Percentiles rank a stretch among this genome's conserved stretches.
phyloP scores from a whole-genome alignment of 495 filamentous ascomycete genomes.

The Oidiodendron maius region DNA sequence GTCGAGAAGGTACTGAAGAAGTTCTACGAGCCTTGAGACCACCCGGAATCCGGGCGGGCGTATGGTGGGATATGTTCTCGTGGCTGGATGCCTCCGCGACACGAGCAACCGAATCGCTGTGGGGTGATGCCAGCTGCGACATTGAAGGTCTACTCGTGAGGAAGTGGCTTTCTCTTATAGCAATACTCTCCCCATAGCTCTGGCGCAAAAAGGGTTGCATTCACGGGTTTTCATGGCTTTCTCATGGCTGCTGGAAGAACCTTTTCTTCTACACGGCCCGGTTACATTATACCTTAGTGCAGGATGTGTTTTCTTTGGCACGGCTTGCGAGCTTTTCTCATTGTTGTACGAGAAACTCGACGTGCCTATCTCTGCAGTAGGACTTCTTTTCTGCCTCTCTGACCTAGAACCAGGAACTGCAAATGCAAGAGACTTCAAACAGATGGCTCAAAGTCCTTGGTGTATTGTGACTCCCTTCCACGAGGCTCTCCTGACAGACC shows the following conservation, averaged over 20 bases:
- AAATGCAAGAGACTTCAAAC: background rate
- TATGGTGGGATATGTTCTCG: constrained; percentile 16
- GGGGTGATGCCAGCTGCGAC: constrained; percentile 17
- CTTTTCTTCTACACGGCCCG: background rate
- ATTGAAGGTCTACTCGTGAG: constrained; percentile 17
- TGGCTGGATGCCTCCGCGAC: constrained; percentile 8
- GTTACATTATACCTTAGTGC: constrained; percentile 1
- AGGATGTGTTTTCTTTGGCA: constrained; percentile 11
- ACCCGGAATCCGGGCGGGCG: background rate
- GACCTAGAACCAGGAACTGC: background rate
- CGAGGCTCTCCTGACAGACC: too few relatives aligned
- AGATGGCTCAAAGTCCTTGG: too few relatives aligned
- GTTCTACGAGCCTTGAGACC: constrained; percentile 42
- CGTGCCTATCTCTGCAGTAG: too few relatives aligned
- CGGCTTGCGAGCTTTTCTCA: constrained; percentile 2
- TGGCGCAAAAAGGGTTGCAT: constrained; percentile 14
- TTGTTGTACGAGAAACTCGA: constrained; percentile 4
- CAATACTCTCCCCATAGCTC: constrained; percentile 18
- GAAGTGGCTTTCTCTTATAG: constrained; percentile 17
- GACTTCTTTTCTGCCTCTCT: background rate
- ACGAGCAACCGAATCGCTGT: constrained; percentile 15
- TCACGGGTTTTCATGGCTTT: background rate
- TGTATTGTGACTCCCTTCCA: background rate
- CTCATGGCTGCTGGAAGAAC: background rate
- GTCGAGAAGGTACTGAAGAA: constrained; percentile 64